Evolutionary conservation across 306 rosid genomes (phyloP).

Genomic region (Pterocarpus macrocarpus): DNA sequence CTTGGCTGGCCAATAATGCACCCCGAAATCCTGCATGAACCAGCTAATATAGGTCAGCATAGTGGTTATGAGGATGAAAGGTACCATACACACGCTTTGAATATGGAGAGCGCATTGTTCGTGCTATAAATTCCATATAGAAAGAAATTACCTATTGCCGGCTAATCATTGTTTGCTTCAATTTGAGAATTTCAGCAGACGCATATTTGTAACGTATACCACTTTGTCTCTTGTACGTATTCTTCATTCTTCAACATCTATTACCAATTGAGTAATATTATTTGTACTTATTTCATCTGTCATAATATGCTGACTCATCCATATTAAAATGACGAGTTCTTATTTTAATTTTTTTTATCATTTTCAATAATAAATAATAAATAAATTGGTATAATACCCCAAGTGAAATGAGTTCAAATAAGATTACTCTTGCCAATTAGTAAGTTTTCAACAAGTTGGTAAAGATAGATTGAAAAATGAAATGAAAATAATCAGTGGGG

Average conservation of each 20-base stretch:
- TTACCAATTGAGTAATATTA: too few relatives aligned
- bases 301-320: too few relatives aligned
- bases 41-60: constrained; percentile 2
- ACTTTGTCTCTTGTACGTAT: too few relatives aligned
- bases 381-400: too few relatives aligned
- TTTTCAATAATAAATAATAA: too few relatives aligned
- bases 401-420: too few relatives aligned
- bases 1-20: constrained; percentile 41
- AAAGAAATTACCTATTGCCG: background rate
- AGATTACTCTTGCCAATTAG: too few relatives aligned
- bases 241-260: too few relatives aligned
- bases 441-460: background rate
- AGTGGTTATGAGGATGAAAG: background rate
- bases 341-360: too few relatives aligned
- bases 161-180: constrained; percentile 21
- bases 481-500: background rate
- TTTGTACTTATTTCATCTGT: too few relatives aligned
- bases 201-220: too few relatives aligned
- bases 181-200: constrained; percentile 25
- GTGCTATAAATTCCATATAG: background rate
- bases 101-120: background rate
- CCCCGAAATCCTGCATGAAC: constrained; percentile 8
- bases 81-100: background rate
- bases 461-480: constrained; percentile 2
- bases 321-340: too few relatives aligned